Evolutionary conservation across 768 basidiomycete genomes (phyloP), one percentile per base, ranked within the genome.

Genomic region (Leccinum disarticulatum): DNA sequence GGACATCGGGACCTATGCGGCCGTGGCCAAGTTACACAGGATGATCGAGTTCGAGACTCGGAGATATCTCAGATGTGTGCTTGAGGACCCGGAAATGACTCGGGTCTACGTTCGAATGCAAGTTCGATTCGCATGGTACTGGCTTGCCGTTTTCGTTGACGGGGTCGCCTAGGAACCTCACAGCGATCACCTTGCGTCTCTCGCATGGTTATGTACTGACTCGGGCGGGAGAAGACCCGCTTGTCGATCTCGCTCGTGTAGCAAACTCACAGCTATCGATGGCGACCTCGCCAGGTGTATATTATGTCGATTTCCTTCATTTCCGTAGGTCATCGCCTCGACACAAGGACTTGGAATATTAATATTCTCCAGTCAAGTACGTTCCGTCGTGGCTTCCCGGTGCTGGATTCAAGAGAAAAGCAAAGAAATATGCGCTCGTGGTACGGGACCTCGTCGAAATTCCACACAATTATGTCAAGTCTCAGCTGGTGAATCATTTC

Each of bases 201-300:
- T 71, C 72, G 1, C 80, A 80, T 57, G 80, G 80, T 3, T 77
- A 79, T 54, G 65, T 76, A 17, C 71, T 76, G 8, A 72, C 77
- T n/a, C 56, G 68, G 55, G 59, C 70, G 2, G 71, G 70, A 14
- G 62, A 78, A 5, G 79, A 81, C 48, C 73, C 70, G 47, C 73
- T 77, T 41, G 64, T 79, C 41, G 58, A 55, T 7, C 57, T 74
- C 3, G 73, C 69, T 5, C 62, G 74, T 15, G 49, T 60, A 30
- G 73, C 72, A 27, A 62, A 71, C 46, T 59, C 58, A 13, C 66
- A 62, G 22, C 35, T 77, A 6, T 63, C 67, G 27, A 33, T 35
- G 46, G 52, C 57, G 3, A 61, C 54, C 0, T 7, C 50, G 3
- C 30, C 54, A 6, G 62, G 67, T 5, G 25, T 9, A 14, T 41